Evolutionary conservation across 1,284 basidiomycete species (phyloP), one percentile per base, ranked within the genome.

Genomic region (Melampsora larici-populina): DNA sequence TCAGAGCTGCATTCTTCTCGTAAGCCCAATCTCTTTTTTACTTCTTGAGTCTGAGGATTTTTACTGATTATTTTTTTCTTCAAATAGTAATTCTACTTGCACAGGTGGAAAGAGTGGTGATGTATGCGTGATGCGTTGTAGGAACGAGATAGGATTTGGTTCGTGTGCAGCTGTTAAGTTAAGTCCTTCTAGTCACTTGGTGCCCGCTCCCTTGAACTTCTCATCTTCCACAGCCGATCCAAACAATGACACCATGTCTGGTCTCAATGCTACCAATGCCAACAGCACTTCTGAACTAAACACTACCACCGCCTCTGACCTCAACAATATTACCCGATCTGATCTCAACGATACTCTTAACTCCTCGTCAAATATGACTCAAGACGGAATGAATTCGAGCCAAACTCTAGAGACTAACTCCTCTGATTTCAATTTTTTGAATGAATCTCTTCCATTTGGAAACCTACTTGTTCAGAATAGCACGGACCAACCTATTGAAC

Each of bases 141-240:
- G 74, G 4, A 77, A 77, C 62, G 51, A 68, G 55, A 33, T 77
- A n/a, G 74, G 74, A 13, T 77, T 77, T 33, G 74, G 74, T 24
- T 77, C 74, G 13, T 77, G 74, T 63, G 74, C 67, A 51, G 74
- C 74, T 46, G 65, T 77, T n/a, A 75, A 75, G 51, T 48, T 75
- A n/a, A 64, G 73, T 60, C 9, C 55, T 11, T 29, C 55, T 60
- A 24, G 55, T 60, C 29, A 11, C 55, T 24, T 24, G n/a, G 9
- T 11, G 9, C n/a, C 18, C 55, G 29, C 17, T 29, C 29, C 55
- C 8, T 24, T 9, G 15, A 60, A 60, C 55, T 60, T 29, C 29
- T 60, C 55, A 13, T 24, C n/a, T 60, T 3, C 29, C n/a, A 60
- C 55, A 60, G 11, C 55, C 24, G n/a, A 60, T 11, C 13, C 24